These are phyloP conservation scores for Phaffomyces opuntiae DNA, from an alignment of 805 yeast species.

Conservation along the genomic window DNA sequence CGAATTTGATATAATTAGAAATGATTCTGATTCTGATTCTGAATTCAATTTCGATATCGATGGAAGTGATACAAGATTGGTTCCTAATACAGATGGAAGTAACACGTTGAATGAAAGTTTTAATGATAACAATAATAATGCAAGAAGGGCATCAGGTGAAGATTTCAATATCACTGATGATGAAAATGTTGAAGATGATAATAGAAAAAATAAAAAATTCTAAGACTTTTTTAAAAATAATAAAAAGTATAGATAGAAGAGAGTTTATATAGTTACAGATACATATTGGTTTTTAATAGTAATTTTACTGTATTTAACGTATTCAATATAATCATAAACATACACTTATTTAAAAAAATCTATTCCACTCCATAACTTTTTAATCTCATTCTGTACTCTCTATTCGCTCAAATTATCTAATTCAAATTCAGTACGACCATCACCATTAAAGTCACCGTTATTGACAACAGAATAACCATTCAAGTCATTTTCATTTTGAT, in stretches of 20 bases:
- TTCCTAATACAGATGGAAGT: background rate
- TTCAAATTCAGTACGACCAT: slow-evolving; percentile 16
- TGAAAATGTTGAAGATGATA: slow-evolving; percentile 8
- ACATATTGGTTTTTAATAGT: background rate
- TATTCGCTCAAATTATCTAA: slow-evolving; percentile 14
- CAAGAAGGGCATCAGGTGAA: slow-evolving; percentile 9
- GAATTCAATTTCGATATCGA: slow-evolving; percentile 44
- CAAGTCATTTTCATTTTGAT: background rate
- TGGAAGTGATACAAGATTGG: too few relatives aligned
- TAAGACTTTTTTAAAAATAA: background rate
- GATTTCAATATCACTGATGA: slow-evolving; percentile 20
- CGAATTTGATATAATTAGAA: slow-evolving; percentile 30
- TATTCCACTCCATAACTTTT: too few relatives aligned
- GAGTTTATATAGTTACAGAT: background rate
- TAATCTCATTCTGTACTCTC: too few relatives aligned
- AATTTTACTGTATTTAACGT: background rate
- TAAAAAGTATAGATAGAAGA: background rate
- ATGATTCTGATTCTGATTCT: slow-evolving; percentile 62
- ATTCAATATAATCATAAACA: background rate
- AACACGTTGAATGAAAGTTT: slow-evolving; percentile 7
- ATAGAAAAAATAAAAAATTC: background rate
- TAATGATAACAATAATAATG: background rate
- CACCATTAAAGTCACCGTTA: background rate
- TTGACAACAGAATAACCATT: slow-evolving; percentile 11
- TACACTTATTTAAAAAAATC: too few relatives aligned